These are phyloP conservation scores for Macrophomina phaseolina DNA, from an alignment of 2,329 filamentous ascomycete species.

Conservation along the genomic window DNA sequence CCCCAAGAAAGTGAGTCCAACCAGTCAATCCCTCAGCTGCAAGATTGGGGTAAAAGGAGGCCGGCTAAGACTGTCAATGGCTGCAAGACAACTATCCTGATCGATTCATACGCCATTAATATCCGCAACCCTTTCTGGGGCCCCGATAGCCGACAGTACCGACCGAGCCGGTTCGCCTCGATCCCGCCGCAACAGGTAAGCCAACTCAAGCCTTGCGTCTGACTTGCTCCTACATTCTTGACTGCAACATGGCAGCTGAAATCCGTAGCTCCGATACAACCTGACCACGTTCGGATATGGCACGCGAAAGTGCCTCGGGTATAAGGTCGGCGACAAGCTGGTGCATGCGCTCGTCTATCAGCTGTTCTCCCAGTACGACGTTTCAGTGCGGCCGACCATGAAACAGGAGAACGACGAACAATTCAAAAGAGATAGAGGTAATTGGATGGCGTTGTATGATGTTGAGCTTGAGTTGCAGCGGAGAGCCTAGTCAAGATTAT, in stretches of 20 bases:
- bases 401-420: neutral
- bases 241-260: no score
- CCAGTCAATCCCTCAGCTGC: neutral
- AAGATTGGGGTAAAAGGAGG: neutral
- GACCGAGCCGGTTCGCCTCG: slow-evolving; percentile 16
- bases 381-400: neutral
- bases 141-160: slow-evolving; percentile 12
- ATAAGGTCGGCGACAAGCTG: slow-evolving; percentile 24
- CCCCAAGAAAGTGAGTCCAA: slow-evolving; percentile 18
- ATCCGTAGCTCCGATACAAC: slow-evolving; percentile 27
- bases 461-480: neutral
- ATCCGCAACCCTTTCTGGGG: slow-evolving; percentile 29
- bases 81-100: slow-evolving; percentile 22
- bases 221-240: no score
- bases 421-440: neutral
- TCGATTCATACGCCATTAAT: slow-evolving; percentile 26
- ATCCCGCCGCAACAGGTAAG: slow-evolving; percentile 25
- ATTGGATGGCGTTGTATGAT: neutral
- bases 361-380: slow-evolving; percentile 24
- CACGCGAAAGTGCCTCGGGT: slow-evolving; percentile 26
- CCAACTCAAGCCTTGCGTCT: neutral
- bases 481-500: neutral
- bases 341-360: slow-evolving; percentile 20
- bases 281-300: slow-evolving; percentile 24
- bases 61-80: neutral